Conservation (phyloP, 495 filamentous ascomycete genomes). For the Lentithecium fluviatile region DNA sequence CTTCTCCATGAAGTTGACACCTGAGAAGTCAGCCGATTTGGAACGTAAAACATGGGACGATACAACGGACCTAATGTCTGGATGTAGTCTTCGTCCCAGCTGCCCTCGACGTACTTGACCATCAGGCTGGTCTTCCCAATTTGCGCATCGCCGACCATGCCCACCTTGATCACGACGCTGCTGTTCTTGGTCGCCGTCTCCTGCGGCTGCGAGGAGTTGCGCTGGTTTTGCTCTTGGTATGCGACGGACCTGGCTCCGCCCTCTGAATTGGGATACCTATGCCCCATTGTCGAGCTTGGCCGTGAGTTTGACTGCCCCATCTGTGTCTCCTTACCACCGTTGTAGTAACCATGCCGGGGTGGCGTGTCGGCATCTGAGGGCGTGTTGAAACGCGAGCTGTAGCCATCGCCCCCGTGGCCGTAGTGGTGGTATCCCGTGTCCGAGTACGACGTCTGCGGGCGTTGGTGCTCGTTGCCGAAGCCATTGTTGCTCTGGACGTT, state of each 20-base stretch:
- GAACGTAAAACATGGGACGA: not conserved
- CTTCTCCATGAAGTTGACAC: slow-evolving; percentile 99
- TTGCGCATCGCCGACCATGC: slow-evolving; percentile 98
- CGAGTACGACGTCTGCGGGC: slow-evolving; percentile 47
- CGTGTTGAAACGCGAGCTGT: slow-evolving; percentile 36
- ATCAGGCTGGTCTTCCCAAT: slow-evolving; percentile 98
- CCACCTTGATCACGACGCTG: slow-evolving; percentile 97
- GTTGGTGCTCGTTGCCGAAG: slow-evolving; percentile 30
- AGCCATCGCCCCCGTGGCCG: slow-evolving; percentile 25
- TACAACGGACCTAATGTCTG: slow-evolving; percentile 77
- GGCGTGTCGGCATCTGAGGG: slow-evolving; percentile 36
- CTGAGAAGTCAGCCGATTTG: slow-evolving; percentile 42
- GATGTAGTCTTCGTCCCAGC: slow-evolving; percentile 99
- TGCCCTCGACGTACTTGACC: slow-evolving; percentile 99
- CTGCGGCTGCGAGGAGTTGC: slow-evolving; percentile 40
- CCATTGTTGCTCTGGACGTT: slow-evolving; percentile 12
- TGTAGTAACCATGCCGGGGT: slow-evolving; percentile 31
- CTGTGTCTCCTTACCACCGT: slow-evolving; percentile 32
- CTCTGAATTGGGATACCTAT: slow-evolving; percentile 18
- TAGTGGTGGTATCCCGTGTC: slow-evolving; percentile 45
- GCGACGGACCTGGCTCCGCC: slow-evolving; percentile 16
- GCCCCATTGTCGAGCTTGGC: slow-evolving; percentile 25
- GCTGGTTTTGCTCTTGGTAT: slow-evolving; percentile 40
- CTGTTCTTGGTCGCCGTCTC: slow-evolving; percentile 60
- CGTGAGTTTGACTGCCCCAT: slow-evolving; percentile 30